phyloP scores from a whole-genome alignment of 176 grass and related monocot genomes.

The Musa itinerans region DNA sequence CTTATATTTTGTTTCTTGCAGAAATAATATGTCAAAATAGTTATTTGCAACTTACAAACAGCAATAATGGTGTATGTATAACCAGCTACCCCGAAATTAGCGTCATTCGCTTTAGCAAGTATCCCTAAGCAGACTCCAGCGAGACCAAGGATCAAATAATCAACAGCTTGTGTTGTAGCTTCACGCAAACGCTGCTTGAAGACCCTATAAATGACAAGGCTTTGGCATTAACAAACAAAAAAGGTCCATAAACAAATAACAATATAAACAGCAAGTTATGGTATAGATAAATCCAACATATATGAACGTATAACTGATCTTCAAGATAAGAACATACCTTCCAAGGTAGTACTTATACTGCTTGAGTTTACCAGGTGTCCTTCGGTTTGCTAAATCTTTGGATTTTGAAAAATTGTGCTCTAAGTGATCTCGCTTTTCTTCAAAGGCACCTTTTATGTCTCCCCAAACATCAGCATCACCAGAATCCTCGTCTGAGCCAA shows the following conservation, averaged over 20 bases:
- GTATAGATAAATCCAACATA: background rate
- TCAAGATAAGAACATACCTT: conserved; percentile 40
- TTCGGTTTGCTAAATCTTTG: conserved; percentile 41
- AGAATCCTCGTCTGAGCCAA: conserved; percentile 32
- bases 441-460: background rate
- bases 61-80: conserved; percentile 90
- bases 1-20: background rate
- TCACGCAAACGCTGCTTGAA: conserved; percentile 79
- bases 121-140: conserved; percentile 88
- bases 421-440: conserved; percentile 4
- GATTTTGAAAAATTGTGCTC: conserved; percentile 10
- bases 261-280: conserved; percentile 11
- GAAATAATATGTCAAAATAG: background rate
- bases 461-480: conserved; percentile 17
- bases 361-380: conserved; percentile 41
- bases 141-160: conserved; percentile 86
- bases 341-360: conserved; percentile 63
- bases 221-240: background rate
- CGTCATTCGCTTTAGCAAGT: conserved; percentile 57
- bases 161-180: conserved; percentile 59
- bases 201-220: conserved; percentile 40
- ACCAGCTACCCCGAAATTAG: conserved; percentile 65
- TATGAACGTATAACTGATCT: background rate
- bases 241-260: background rate
- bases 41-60: conserved; percentile 59